These are phyloP conservation scores for Aspergillus alliaceus DNA, from an alignment of 2,329 filamentous ascomycete species.

Conservation along the genomic window DNA sequence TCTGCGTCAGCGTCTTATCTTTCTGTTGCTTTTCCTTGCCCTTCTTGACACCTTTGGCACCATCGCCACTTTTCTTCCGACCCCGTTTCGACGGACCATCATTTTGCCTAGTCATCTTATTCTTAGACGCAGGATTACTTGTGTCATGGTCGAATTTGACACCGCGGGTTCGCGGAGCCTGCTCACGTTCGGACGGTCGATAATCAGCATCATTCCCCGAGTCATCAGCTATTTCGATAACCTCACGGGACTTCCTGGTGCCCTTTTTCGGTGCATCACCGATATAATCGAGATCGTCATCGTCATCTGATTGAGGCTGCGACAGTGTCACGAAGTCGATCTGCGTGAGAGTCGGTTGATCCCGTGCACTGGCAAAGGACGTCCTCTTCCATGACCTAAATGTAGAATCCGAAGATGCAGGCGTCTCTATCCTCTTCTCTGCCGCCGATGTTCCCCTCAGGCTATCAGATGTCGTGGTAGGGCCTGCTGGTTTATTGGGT, in stretches of 20 bases:
- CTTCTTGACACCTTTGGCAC: constrained; percentile 21
- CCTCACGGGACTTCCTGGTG: constrained; percentile 12
- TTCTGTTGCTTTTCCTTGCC: constrained; percentile 21
- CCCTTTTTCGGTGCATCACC: constrained; percentile 10
- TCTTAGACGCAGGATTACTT: constrained; percentile 17
- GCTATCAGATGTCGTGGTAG: constrained; percentile 16
- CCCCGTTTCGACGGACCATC: constrained; percentile 16
- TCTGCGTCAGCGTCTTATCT: constrained; percentile 44
- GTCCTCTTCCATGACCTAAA: constrained; percentile 20
- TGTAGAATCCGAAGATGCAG: constrained; percentile 16
- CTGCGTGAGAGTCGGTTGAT: constrained; percentile 43
- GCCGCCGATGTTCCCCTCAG: constrained; percentile 16
- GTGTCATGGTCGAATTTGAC: constrained; percentile 11
- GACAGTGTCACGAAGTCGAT: constrained; percentile 38
- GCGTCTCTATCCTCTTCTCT: constrained; percentile 12
- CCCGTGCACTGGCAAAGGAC: constrained; percentile 19
- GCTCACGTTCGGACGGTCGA: constrained; percentile 12
- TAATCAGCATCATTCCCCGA: constrained; percentile 25
- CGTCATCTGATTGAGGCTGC: constrained; percentile 19
- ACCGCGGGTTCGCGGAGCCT: constrained; percentile 8
- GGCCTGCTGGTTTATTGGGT: constrained; percentile 15
- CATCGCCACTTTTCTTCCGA: constrained; percentile 21
- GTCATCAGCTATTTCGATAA: constrained; percentile 27
- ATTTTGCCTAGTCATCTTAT: constrained; percentile 8
- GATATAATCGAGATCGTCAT: constrained; percentile 34